Evolutionary conservation across 2,329 filamentous ascomycete species (phyloP), one percentile per base, ranked within the genome.

Genomic region (Alternaria sp.): DNA sequence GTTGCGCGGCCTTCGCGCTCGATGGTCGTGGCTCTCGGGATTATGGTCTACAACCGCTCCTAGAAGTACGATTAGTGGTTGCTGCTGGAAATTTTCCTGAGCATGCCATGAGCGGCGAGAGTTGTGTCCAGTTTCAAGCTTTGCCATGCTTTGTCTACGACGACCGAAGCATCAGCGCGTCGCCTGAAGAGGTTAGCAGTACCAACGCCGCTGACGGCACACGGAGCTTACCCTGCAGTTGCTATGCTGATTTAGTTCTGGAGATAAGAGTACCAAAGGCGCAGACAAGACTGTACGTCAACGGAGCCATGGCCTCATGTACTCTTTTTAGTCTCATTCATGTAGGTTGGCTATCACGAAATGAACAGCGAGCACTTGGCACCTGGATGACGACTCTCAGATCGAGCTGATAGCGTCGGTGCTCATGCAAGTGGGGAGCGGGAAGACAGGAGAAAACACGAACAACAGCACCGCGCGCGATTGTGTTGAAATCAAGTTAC

Each of bases 81-180:
- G 7, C 8, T 2, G 3, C 37, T 24, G 0, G 21, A 17, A 24
- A 36, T 1, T 17, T 21, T 5, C 21, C 8, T 21, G 21, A 34
- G 3, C 17, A 24, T 34, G 36, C 26, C 11, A 9, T 26, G 21
- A 13, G 17, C 21, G 21, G 21, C 4, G n/a, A 31, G 26, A 5
- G 23, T 49, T 10, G 13, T 17, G 34, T 26, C 26, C 45, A 61
- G 23, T 41, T 36, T 54, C 49, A 62, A 62, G 60, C 60, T 46
- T 62, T 33, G 59, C 61, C 56, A 59, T 62, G 59, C 61, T 33
- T 59, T 51, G 34, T 33, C 51, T 42, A 6, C 17, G 33, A 31
- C 52, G 28, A 36, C 36, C 33, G 31, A 56, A 56, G 52, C 56
- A 49, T 48, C 45, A 21, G 45, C 41, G 34, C 49, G 23, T 23